These are phyloP conservation scores for Aspergillus wentii DNA, from an alignment of 495 filamentous ascomycete species.

Conservation along the genomic window DNA sequence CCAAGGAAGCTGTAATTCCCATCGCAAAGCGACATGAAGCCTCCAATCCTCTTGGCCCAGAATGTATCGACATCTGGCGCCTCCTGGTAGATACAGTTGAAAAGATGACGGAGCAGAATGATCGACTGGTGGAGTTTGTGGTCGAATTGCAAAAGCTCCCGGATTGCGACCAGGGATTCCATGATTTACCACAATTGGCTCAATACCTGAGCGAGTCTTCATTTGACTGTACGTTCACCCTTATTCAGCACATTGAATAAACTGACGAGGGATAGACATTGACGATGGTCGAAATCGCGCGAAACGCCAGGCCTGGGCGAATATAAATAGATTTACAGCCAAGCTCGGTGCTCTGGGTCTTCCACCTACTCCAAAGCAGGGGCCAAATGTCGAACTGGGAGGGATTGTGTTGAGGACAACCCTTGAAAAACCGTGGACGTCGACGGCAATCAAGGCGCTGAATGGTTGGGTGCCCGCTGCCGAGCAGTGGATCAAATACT, in stretches of 20 bases:
- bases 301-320: background rate
- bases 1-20: background rate
- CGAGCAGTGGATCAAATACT: background rate
- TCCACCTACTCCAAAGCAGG: background rate
- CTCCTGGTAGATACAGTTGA: background rate
- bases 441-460: background rate
- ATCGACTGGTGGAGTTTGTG: background rate
- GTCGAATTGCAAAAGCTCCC: background rate
- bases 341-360: background rate
- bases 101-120: background rate
- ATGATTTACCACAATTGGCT: background rate
- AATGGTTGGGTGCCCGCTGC: slow-evolving; percentile 3
- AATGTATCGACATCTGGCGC: background rate
- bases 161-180: background rate
- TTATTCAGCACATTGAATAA: too few relatives aligned
- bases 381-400: background rate
- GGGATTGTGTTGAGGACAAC: background rate
- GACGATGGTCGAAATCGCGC: background rate
- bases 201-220: background rate
- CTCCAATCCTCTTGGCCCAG: too few relatives aligned
- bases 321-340: background rate
- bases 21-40: background rate
- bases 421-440: background rate
- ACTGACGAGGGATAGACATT: too few relatives aligned
- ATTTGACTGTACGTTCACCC: background rate